Conservation (phyloP, 2,329 filamentous ascomycete species). For the Colletotrichum sp. region DNA sequence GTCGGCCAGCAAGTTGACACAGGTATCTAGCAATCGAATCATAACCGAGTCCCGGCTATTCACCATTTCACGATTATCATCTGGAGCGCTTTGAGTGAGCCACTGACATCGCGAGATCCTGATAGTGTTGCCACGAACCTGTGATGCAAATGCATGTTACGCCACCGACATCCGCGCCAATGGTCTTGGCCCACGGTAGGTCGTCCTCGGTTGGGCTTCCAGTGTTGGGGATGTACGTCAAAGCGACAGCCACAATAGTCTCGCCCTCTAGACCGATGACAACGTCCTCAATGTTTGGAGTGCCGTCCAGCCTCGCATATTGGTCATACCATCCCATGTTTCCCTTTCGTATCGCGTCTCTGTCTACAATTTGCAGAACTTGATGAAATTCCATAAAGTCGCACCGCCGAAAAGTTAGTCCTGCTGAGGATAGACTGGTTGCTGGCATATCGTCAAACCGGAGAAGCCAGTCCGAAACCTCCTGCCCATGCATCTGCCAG, state of each 20-base stretch:
- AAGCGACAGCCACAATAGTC: conserved; percentile 55
- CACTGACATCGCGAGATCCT: not conserved
- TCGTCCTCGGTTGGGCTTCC: conserved; percentile 53
- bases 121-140: conserved; percentile 43
- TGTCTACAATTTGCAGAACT: conserved; percentile 55
- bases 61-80: conserved; percentile 46
- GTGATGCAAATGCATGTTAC: conserved; percentile 65
- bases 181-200: conserved; percentile 58
- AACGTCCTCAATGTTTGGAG: conserved; percentile 55
- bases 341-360: conserved; percentile 48
- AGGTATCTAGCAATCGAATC: conserved; percentile 58
- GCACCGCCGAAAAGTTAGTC: conserved; percentile 50
- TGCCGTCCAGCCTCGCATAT: conserved; percentile 56
- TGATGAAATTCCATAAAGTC: conserved; percentile 48
- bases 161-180: conserved; percentile 58
- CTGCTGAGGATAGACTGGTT: conserved; percentile 41
- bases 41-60: conserved; percentile 54
- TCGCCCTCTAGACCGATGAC: conserved; percentile 56
- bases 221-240: conserved; percentile 56
- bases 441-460: conserved; percentile 54
- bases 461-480: conserved; percentile 59
- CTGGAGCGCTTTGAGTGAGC: conserved; percentile 30
- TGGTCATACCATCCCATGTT: conserved; percentile 65
- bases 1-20: conserved; percentile 49
- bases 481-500: conserved; percentile 50